Base-by-base conservation (phyloP, 495 filamentous ascomycete genomes). In the Aspergillus kassunensis region DNA sequence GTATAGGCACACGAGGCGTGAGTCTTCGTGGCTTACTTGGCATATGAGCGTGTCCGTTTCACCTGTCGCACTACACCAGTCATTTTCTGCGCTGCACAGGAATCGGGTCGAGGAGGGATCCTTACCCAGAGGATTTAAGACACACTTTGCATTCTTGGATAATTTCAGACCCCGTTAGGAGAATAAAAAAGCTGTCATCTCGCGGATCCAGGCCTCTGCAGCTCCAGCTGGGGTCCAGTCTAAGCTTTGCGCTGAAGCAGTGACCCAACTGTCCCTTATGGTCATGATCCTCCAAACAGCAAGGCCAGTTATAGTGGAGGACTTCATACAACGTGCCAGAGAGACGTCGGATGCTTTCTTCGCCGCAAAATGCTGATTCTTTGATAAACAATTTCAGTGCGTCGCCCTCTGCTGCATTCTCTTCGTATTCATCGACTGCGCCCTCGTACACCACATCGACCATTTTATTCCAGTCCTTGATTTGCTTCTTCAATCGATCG, bases 191-290 rank as follows among this genome's bases (percentile, higher is more conserved):
- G 31, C 37, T 29, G 34, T 53, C 49, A 29, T 37, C 11, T n/a
- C n/a, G 11, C 3, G 23, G 1, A 43, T 40, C 30, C 5, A 13
- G 30, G 2, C 20, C 31, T 12, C 31, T 34, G 10, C 4, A 53
- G 23, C 20, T 42, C 50, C 55, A 53, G 15, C 36, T 43, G 20
- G 55, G 55, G 44, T 57, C 55, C 10, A 57, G 33, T 25, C 31
- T 48, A 20, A 57, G 49, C 3, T 49, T 57, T 0, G 55, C 55
- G 11, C 40, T 36, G 6, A 23, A 1, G 29, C 55, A 57, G 12
- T 36, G 21, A n/a, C 55, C 55, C 23, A 57, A 29, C 21, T 25
- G 29, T 15, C 55, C 55, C 10, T 30, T 44, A 10, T 49, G 55
- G 8, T 49, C 33, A 29, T 49, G 46, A 5, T 40, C 46, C 7